A percentile compares a stretch with the other conserved stretches of the same genome.
phyloP scores from a whole-genome alignment of 345 rosid genomes.

The Salix arbutifolia region DNA sequence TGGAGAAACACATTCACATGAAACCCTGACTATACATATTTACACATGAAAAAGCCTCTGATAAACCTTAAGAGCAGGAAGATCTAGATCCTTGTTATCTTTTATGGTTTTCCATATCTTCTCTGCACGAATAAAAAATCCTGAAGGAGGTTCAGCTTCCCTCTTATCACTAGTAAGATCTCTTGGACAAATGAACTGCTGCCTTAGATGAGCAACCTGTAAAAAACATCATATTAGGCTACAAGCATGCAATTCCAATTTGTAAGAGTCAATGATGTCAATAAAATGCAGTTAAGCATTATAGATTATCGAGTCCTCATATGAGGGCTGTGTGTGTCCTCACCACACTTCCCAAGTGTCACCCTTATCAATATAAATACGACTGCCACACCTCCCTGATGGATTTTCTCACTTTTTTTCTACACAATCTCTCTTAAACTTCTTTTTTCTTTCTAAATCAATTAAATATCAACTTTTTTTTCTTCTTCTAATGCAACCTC shows the following conservation, averaged over 20 bases:
- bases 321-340: neutral
- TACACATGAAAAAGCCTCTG: neutral
- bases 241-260: neutral
- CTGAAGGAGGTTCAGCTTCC: conserved; percentile 33
- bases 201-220: conserved; percentile 35
- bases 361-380: neutral
- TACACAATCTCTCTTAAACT: neutral
- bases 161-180: conserved; percentile 29
- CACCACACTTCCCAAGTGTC: neutral
- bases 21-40: neutral
- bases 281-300: neutral
- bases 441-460: neutral
- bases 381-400: neutral
- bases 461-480: no score
- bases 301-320: neutral
- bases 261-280: neutral
- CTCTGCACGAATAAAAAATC: conserved; percentile 29
- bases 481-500: no score
- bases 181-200: conserved; percentile 33
- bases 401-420: neutral
- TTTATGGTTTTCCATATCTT: conserved; percentile 33
- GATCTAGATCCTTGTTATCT: conserved; percentile 34
- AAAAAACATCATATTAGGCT: neutral
- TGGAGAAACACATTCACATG: neutral
- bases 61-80: conserved; percentile 33